Evolutionary conservation across 2,329 filamentous ascomycete species (phyloP).

Genomic region (Sporothrix inflata): DNA sequence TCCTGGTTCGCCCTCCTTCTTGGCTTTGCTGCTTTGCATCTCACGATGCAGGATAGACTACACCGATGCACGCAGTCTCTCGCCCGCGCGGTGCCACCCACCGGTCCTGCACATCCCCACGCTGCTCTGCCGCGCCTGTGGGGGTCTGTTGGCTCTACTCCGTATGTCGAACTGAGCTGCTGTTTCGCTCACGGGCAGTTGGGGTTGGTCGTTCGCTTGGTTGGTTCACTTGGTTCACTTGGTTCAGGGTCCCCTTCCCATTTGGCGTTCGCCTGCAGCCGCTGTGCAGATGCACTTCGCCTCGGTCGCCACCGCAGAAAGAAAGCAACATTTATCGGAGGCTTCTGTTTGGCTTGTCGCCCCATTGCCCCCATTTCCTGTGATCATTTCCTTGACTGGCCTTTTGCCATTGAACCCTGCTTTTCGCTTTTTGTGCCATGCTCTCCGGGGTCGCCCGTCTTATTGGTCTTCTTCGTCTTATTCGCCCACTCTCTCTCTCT

Average conservation of each 20-base stretch:
- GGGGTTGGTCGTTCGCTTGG: not conserved
- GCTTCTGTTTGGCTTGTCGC: not conserved
- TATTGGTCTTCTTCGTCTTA: not conserved
- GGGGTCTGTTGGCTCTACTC: not conserved
- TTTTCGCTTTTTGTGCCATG: constrained; percentile 1
- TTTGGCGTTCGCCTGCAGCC: constrained; percentile 15
- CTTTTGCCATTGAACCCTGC: not conserved
- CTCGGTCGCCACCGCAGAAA: not conserved
- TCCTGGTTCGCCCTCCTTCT: not conserved
- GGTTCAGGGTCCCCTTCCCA: constrained; percentile 10
- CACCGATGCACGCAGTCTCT: not conserved
- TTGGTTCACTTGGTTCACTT: not conserved
- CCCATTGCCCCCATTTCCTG: not conserved
- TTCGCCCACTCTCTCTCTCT: not conserved
- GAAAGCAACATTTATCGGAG: not conserved
- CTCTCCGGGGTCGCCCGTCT: not conserved
- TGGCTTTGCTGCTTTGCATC: not conserved
- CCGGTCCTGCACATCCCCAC: constrained; percentile 9
- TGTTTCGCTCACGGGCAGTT: no score
- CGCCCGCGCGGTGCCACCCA: constrained; percentile 13
- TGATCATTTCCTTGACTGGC: constrained; percentile 16
- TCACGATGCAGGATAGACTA: not conserved
- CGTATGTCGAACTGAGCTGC: not conserved
- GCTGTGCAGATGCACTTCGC: not conserved
- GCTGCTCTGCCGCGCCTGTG: constrained; percentile 3